A percentile compares a stretch with the other conserved stretches of the same genome.
phyloP scores from a whole-genome alignment of 2,329 filamentous ascomycete genomes.

The Colletotrichum euphorbiae region DNA sequence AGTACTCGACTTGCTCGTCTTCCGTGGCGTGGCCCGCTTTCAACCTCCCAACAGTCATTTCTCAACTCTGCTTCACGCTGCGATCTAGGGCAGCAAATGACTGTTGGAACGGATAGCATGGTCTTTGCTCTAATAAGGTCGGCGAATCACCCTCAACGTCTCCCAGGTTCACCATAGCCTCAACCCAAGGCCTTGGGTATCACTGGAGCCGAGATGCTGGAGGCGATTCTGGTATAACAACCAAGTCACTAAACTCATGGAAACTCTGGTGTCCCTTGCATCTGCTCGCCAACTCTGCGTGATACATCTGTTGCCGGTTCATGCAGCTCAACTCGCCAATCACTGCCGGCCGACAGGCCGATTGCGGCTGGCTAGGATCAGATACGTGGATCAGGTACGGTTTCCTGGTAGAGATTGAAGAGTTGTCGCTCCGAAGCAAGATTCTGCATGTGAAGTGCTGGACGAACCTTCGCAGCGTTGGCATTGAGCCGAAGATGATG shows the following conservation, averaged over 20 bases:
- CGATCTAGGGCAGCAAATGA: no score
- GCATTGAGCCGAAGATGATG: conserved; percentile 55
- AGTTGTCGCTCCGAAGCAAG: conserved; percentile 43
- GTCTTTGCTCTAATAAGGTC: conserved; percentile 14
- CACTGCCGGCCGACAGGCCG: neutral
- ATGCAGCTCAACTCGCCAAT: neutral
- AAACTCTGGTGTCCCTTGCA: neutral
- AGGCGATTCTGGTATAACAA: neutral
- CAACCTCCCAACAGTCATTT: no score
- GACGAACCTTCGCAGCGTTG: conserved; percentile 55
- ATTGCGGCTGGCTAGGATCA: neutral
- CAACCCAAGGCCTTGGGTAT: neutral
- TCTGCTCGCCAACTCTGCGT: conserved; percentile 2
- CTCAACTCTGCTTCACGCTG: no score
- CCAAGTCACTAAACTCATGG: neutral
- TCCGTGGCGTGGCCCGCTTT: no score
- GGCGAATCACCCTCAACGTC: neutral
- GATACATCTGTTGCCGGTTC: conserved; percentile 8
- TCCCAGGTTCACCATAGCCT: neutral
- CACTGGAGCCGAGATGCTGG: neutral
- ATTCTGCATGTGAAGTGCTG: conserved; percentile 49
- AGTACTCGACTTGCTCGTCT: no score
- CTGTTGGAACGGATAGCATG: conserved; percentile 12
- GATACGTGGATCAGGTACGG: conserved; percentile 12
- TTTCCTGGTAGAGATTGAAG: neutral